phyloP scores from a whole-genome alignment of 202 grass and related monocot genomes.

The Bolboschoenoplectus hybrid region DNA sequence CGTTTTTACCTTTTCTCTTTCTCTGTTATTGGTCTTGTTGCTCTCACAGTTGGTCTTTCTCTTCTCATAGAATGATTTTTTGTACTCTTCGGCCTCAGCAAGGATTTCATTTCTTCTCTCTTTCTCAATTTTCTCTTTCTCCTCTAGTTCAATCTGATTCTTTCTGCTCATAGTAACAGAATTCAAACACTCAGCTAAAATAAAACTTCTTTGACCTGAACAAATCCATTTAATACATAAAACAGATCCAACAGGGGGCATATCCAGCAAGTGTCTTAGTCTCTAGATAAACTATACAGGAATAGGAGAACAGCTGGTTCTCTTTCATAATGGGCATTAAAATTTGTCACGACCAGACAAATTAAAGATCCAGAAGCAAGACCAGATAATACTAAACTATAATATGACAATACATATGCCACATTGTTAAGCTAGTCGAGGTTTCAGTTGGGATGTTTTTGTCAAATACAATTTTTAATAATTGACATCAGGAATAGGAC shows the following conservation, averaged over 20 bases:
- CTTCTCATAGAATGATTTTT: conserved; percentile 70
- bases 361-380: background rate
- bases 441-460: background rate
- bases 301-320: background rate
- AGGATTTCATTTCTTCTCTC: conserved; percentile 67
- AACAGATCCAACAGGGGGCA: background rate
- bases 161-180: conserved; percentile 43
- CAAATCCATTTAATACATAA: background rate
- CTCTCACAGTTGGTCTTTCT: conserved; percentile 57
- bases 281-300: background rate
- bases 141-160: conserved; percentile 69
- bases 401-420: background rate
- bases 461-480: background rate
- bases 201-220: background rate
- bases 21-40: conserved; percentile 61
- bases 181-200: conserved; percentile 1
- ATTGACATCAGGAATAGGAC: background rate
- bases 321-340: background rate
- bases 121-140: conserved; percentile 78
- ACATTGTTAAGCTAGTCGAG: background rate
- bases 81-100: conserved; percentile 73
- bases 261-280: background rate
- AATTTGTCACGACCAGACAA: background rate
- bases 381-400: background rate
- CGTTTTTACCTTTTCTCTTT: conserved; percentile 68